Evolutionary conservation across 2,329 filamentous ascomycete species (phyloP).

Genomic region (Penicillium polonicum): DNA sequence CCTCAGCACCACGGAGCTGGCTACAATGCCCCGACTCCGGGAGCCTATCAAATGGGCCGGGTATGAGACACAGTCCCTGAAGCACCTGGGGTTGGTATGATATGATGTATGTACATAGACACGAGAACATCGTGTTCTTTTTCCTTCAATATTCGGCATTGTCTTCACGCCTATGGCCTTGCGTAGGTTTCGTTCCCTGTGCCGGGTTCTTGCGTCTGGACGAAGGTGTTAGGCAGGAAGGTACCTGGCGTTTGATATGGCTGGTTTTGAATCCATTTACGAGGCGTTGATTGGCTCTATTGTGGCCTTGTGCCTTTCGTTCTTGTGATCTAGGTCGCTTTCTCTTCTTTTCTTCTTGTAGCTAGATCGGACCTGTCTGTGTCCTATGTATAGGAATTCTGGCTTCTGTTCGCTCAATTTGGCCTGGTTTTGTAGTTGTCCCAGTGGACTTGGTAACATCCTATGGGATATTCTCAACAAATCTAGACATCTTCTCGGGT

Average conservation of each 20-base stretch:
- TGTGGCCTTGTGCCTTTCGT: conserved; percentile 11
- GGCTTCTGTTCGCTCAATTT: conserved; percentile 1
- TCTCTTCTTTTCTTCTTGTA: conserved; percentile 6
- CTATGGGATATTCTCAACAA: not conserved
- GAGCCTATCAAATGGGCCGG: conserved; percentile 60
- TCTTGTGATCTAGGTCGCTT: conserved; percentile 12
- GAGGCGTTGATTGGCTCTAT: conserved; percentile 19
- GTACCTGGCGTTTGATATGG: conserved; percentile 33
- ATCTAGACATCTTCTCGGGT: not conserved
- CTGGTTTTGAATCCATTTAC: conserved; percentile 29
- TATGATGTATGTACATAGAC: conserved; percentile 41
- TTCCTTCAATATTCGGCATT: conserved; percentile 26
- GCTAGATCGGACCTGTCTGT: conserved; percentile 9
- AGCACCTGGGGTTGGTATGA: conserved; percentile 27
- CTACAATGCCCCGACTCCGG: conserved; percentile 70
- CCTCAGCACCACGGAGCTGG: conserved; percentile 52
- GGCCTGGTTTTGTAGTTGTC: not conserved
- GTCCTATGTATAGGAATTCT: conserved; percentile 6
- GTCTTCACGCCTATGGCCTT: conserved; percentile 27
- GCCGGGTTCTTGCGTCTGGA: conserved; percentile 23
- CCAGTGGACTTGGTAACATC: not conserved
- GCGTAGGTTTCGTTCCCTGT: conserved; percentile 21
- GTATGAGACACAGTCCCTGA: conserved; percentile 21
- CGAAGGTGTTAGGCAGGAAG: conserved; percentile 29
- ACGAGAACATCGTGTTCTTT: conserved; percentile 30